Conservation (phyloP, 371 early-diverging fungal species). For the Mucor irregularis region DNA sequence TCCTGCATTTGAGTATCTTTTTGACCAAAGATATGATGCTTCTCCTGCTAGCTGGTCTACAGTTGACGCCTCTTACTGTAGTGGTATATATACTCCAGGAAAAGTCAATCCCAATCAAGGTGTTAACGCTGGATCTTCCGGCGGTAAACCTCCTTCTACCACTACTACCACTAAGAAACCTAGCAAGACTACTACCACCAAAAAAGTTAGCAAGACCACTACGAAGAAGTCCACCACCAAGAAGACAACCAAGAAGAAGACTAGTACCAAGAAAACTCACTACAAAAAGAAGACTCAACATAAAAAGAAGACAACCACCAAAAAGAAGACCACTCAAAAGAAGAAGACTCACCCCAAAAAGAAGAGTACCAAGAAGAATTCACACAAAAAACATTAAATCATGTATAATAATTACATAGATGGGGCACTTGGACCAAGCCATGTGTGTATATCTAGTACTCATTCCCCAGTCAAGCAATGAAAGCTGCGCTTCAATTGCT, state of each 20-base stretch:
- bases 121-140: conserved; percentile 7
- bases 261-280: conserved; percentile 1
- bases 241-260: neutral
- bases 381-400: too few species aligned
- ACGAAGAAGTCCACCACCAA: neutral
- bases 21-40: conserved; percentile 26
- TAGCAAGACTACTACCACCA: neutral
- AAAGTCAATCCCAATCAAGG: conserved; percentile 23
- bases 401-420: too few species aligned
- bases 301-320: too few species aligned
- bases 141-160: neutral
- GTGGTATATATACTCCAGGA: conserved; percentile 27
- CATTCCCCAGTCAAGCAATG: too few species aligned
- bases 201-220: neutral
- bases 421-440: too few species aligned
- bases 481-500: too few species aligned
- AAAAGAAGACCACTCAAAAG: too few species aligned
- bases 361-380: too few species aligned
- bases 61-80: conserved; percentile 22
- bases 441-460: too few species aligned
- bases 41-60: conserved; percentile 28
- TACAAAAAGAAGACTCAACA: too few species aligned
- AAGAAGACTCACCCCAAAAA: too few species aligned
- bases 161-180: neutral
- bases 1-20: conserved; percentile 28